Percentiles rank a stretch among this genome's conserved stretches.
Evolutionary conservation across 2,329 filamentous ascomycete genomes (phyloP).

Genomic region (Sporothrix mexicana): DNA sequence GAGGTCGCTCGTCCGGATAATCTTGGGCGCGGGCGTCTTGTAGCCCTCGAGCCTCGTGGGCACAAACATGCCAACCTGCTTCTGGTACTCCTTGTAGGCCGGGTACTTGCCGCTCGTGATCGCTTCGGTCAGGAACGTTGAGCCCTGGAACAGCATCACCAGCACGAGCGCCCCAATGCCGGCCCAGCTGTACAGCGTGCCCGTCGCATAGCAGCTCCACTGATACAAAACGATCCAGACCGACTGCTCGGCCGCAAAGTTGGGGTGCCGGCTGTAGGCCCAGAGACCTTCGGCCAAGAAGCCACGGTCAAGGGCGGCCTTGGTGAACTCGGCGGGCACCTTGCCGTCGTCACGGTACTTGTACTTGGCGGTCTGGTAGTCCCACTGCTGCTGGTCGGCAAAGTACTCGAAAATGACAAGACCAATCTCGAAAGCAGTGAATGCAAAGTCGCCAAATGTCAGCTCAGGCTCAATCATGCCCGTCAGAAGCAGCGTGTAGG

Average conservation of each 20-base stretch:
- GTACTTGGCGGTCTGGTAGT: slow-evolving; percentile 81
- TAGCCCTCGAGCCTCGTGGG: slow-evolving; percentile 61
- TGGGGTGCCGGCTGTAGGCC: slow-evolving; percentile 89
- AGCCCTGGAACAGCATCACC: slow-evolving; percentile 83
- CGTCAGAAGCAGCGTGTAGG: slow-evolving; percentile 80
- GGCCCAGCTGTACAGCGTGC: slow-evolving; percentile 78
- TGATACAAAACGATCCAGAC: slow-evolving; percentile 89
- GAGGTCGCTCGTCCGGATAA: slow-evolving; percentile 59
- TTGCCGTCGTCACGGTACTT: slow-evolving; percentile 75
- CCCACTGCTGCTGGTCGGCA: slow-evolving; percentile 93
- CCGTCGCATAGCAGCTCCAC: slow-evolving; percentile 80
- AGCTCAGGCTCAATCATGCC: slow-evolving; percentile 64
- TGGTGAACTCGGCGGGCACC: slow-evolving; percentile 67
- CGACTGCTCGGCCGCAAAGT: slow-evolving; percentile 89
- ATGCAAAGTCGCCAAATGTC: slow-evolving; percentile 55
- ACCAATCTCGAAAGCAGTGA: slow-evolving; percentile 53
- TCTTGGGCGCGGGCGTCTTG: slow-evolving; percentile 50
- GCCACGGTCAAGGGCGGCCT: slow-evolving; percentile 83
- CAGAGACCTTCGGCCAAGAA: slow-evolving; percentile 86
- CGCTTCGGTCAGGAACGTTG: slow-evolving; percentile 83
- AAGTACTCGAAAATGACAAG: slow-evolving; percentile 73
- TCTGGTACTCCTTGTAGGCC: slow-evolving; percentile 85
- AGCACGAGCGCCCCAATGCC: slow-evolving; percentile 71
- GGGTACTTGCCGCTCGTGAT: slow-evolving; percentile 84
- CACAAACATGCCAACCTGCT: slow-evolving; percentile 80